Evolutionary conservation across 331 rosid genomes (phyloP).

Genomic region (Arachis monticola): DNA sequence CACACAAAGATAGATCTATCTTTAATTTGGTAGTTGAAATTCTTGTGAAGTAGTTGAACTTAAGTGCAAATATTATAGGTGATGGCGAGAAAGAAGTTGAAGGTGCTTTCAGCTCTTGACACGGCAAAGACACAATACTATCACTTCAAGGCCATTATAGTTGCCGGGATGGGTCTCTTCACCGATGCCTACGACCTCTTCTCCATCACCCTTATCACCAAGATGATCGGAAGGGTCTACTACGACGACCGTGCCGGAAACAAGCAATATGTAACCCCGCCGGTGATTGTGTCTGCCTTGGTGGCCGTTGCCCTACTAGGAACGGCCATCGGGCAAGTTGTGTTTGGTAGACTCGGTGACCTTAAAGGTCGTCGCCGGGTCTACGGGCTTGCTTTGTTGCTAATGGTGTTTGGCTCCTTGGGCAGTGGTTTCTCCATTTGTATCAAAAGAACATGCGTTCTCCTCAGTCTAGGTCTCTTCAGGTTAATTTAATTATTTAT

Average conservation of each 20-base stretch:
- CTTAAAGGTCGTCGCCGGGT: slow-evolving; percentile 62
- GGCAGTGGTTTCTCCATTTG: slow-evolving; percentile 74
- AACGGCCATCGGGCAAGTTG: slow-evolving; percentile 60
- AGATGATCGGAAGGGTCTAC: slow-evolving; percentile 56
- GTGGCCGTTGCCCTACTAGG: slow-evolving; percentile 57
- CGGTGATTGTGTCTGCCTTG: slow-evolving; percentile 41
- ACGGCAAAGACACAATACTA: slow-evolving; percentile 68
- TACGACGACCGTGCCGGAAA: neutral
- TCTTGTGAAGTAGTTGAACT: too few species aligned
- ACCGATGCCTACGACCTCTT: slow-evolving; percentile 79
- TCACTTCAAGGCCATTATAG: slow-evolving; percentile 79
- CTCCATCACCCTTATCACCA: slow-evolving; percentile 63
- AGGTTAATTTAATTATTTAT: neutral
- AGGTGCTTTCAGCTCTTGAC: slow-evolving; percentile 73
- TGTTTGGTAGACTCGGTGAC: slow-evolving; percentile 67
- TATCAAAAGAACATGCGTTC: slow-evolving; percentile 49
- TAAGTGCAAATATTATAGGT: too few species aligned
- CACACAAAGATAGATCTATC: too few species aligned
- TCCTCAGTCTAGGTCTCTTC: slow-evolving; percentile 56
- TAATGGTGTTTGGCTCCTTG: slow-evolving; percentile 61
- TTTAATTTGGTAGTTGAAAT: too few species aligned
- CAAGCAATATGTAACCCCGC: neutral
- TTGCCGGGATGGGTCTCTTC: slow-evolving; percentile 94
- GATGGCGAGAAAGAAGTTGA: slow-evolving; percentile 51
- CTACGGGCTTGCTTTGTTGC: slow-evolving; percentile 58